Conservation (phyloP, 2,329 filamentous ascomycete genomes). For the Talaromyces sp. region DNA sequence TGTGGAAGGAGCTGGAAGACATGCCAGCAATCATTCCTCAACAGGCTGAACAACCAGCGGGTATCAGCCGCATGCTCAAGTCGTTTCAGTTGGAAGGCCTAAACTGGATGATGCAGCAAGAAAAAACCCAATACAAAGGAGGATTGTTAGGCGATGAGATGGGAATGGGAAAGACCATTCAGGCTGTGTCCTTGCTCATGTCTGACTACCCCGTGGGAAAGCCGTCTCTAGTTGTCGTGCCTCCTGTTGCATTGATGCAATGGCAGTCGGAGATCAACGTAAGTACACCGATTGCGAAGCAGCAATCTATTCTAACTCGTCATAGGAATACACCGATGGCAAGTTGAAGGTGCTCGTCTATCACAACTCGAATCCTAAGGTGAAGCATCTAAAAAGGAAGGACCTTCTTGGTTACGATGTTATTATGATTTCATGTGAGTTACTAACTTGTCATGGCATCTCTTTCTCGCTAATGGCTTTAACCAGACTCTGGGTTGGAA, state of each 20-base stretch:
- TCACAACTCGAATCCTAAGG: constrained; percentile 80
- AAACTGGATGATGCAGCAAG: constrained; percentile 91
- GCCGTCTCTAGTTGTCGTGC: constrained; percentile 84
- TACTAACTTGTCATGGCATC: not conserved
- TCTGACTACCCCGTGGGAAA: constrained; percentile 84
- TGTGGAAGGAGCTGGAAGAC: constrained; percentile 77
- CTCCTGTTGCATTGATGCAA: constrained; percentile 92
- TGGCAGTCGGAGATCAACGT: constrained; percentile 81
- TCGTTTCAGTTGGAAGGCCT: constrained; percentile 91
- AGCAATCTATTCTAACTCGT: constrained; percentile 11
- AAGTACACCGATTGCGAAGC: constrained; percentile 27
- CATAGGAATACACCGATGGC: constrained; percentile 70
- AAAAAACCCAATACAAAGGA: constrained; percentile 79
- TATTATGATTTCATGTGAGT: constrained; percentile 95
- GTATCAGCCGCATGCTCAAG: constrained; percentile 81
- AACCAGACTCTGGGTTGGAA: constrained; percentile 64
- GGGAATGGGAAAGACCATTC: constrained; percentile 98
- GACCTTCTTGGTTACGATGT: constrained; percentile 83
- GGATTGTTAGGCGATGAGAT: constrained; percentile 95
- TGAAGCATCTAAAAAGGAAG: constrained; percentile 71
- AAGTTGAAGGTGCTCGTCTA: constrained; percentile 87
- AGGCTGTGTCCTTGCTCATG: constrained; percentile 97
- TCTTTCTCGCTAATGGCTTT: not conserved
- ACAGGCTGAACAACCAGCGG: constrained; percentile 67
- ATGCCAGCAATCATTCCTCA: constrained; percentile 65